Conservation (phyloP, 495 filamentous ascomycete genomes). For the Rhypophila decipiens region DNA sequence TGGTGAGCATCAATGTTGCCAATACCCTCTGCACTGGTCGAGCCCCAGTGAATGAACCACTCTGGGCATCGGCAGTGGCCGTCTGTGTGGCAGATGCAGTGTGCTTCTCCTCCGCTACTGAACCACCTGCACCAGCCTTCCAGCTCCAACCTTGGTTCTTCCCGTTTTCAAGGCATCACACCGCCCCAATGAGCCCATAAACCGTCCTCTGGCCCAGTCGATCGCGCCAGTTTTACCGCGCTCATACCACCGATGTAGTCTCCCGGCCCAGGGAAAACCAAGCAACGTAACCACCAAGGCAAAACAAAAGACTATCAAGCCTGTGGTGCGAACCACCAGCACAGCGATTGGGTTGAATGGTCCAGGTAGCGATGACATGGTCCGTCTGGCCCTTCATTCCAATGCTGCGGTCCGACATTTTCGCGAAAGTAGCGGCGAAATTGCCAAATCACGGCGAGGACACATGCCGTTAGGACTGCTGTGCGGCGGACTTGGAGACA, state of each 20-base stretch:
- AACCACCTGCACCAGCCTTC: too few relatives aligned
- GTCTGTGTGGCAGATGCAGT: too few relatives aligned
- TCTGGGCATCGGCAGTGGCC: too few relatives aligned
- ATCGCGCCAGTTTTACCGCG: not conserved
- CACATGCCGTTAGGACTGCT: not conserved
- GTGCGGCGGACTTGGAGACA: not conserved
- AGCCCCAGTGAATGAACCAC: too few relatives aligned
- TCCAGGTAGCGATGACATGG: not conserved
- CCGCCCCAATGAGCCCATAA: not conserved
- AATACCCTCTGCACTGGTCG: not conserved
- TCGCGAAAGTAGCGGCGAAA: conserved; percentile 2
- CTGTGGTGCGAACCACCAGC: not conserved
- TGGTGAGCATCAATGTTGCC: too few relatives aligned
- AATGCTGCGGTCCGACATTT: not conserved
- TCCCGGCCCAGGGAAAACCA: not conserved
- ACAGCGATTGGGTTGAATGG: not conserved
- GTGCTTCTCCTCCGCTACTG: too few relatives aligned
- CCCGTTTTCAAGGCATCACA: too few relatives aligned
- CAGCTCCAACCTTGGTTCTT: too few relatives aligned
- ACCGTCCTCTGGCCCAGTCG: not conserved
- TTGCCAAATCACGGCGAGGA: not conserved
- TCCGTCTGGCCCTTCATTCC: not conserved
- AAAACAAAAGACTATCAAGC: not conserved
- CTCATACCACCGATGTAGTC: not conserved
- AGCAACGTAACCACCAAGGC: not conserved